phyloP scores from a whole-genome alignment of 1,284 basidiomycete genomes.

The Puccinia hordei region DNA sequence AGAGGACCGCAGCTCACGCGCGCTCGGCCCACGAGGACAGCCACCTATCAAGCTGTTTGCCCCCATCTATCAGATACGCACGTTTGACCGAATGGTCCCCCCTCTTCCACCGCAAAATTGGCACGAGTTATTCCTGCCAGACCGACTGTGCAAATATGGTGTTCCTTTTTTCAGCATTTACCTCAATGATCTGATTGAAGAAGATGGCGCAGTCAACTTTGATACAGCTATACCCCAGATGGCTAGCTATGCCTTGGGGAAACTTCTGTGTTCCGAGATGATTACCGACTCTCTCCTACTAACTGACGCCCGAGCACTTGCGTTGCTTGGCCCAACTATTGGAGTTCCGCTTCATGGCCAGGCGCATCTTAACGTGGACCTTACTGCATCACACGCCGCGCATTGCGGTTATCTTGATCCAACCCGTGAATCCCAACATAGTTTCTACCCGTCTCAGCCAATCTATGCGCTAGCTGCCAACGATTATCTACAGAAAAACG shows the following conservation, averaged over 20 bases:
- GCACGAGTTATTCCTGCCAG: not conserved
- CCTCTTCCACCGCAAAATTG: not conserved
- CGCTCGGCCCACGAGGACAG: too few relatives aligned
- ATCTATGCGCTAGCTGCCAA: conserved; percentile 7
- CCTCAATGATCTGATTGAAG: not conserved
- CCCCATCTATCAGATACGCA: not conserved
- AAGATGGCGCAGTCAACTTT: not conserved
- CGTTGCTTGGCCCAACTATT: conserved; percentile 8
- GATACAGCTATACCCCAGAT: not conserved
- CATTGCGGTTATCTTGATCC: conserved; percentile 3
- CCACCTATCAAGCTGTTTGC: not conserved
- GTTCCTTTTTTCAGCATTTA: conserved; percentile 1
- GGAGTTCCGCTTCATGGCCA: conserved; percentile 9
- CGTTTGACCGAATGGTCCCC: not conserved
- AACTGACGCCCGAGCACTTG: not conserved
- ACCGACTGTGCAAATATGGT: conserved; percentile 2
- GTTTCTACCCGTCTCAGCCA: conserved; percentile 10
- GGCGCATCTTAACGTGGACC: conserved; percentile 8
- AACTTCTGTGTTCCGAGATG: not conserved
- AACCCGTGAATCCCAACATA: not conserved
- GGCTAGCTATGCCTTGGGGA: not conserved
- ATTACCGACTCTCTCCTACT: not conserved
- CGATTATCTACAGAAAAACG: not conserved
- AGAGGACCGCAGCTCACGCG: too few relatives aligned
- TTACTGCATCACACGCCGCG: not conserved